Evolutionary conservation across 73 alveolate species (phyloP).

Genomic region (Effrenium voratum): DNA sequence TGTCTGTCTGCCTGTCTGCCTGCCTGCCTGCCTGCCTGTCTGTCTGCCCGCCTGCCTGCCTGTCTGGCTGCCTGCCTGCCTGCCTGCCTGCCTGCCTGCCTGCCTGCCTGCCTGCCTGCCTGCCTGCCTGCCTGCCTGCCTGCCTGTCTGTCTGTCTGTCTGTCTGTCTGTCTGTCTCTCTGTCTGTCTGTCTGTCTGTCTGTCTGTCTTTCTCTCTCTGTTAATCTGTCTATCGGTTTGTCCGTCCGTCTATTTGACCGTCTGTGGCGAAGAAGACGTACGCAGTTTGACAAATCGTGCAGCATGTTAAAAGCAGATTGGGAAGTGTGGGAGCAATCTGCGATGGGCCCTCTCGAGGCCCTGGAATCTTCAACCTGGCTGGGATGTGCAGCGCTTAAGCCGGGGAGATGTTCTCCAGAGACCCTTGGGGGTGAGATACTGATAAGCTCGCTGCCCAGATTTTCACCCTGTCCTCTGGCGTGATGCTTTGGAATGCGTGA

Average conservation of each 20-base stretch:
- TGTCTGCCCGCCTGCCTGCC: too few species aligned
- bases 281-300: not conserved
- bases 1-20: too few species aligned
- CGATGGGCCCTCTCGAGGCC: conserved; percentile 31
- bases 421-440: not conserved
- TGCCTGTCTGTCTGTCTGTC: too few species aligned
- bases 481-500: not conserved
- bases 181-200: too few species aligned
- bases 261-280: not conserved
- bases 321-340: not conserved
- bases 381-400: conserved; percentile 25
- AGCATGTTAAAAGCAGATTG: not conserved
- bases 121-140: too few species aligned
- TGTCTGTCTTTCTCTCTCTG: too few species aligned
- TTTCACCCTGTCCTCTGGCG: not conserved
- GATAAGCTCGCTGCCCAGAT: not conserved
- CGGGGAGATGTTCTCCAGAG: not conserved
- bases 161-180: too few species aligned
- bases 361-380: conserved; percentile 63
- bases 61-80: too few species aligned
- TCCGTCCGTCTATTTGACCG: not conserved
- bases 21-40: too few species aligned
- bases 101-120: too few species aligned
- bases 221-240: not conserved
- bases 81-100: too few species aligned